Evolutionary conservation across 2,329 filamentous ascomycete genomes (phyloP).

Genomic region (Ophiostoma montium): DNA sequence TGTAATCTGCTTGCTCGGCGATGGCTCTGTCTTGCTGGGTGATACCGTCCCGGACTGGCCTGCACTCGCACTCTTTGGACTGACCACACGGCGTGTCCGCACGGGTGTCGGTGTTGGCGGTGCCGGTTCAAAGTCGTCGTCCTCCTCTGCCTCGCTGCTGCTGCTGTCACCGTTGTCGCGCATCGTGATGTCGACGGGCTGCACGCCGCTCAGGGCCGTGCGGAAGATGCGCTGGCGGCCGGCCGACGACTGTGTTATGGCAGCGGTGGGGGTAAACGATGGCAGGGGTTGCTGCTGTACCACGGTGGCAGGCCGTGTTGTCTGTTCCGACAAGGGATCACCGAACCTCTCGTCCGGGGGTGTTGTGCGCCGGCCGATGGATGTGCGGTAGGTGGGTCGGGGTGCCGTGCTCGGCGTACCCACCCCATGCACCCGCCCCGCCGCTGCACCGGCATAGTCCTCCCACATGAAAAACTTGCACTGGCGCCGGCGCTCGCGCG

Average conservation of each 20-base stretch:
- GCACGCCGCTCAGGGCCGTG: not conserved
- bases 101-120: conserved; percentile 6
- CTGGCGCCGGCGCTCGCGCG: conserved; percentile 15
- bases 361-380: conserved; percentile 12
- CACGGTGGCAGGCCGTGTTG: not conserved
- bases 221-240: conserved; percentile 9
- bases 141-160: not conserved
- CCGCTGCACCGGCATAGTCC: conserved; percentile 20
- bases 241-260: not conserved
- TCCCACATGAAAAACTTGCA: conserved; percentile 33
- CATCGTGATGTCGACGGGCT: not conserved
- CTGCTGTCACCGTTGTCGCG: not conserved
- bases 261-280: not conserved
- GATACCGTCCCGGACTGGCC: no score
- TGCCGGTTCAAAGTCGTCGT: not conserved
- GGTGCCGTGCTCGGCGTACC: not conserved
- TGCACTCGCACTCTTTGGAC: not conserved
- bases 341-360: conserved; percentile 8
- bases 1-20: conserved; percentile 7
- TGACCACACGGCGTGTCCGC: not conserved
- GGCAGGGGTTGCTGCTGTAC: not conserved
- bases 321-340: not conserved
- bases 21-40: no score
- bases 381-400: conserved; percentile 8
- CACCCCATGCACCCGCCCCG: not conserved